A percentile compares a stretch with the other conserved stretches of the same genome.
phyloP scores from a whole-genome alignment of 495 filamentous ascomycete genomes.

The Penicillium bovifimosum region DNA sequence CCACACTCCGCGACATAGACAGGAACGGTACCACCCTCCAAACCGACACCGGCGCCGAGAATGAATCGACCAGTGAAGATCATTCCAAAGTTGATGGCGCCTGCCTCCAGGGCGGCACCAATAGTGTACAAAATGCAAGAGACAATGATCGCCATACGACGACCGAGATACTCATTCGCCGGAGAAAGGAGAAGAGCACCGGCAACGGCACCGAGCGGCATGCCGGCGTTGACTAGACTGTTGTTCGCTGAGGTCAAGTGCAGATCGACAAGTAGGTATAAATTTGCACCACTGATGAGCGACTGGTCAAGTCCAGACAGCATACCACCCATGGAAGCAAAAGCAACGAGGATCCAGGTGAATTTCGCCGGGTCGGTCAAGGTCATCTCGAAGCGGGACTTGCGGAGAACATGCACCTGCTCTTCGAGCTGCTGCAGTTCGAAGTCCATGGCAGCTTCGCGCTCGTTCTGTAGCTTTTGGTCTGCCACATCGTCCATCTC shows the following conservation, averaged over 20 bases:
- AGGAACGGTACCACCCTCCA: conserved; percentile 57
- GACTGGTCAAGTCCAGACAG: conserved; percentile 59
- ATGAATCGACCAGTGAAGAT: conserved; percentile 56
- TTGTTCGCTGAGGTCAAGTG: conserved; percentile 38
- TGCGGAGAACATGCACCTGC: conserved; percentile 23
- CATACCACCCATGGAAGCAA: conserved; percentile 58
- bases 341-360: conserved; percentile 56
- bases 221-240: conserved; percentile 53
- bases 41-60: conserved; percentile 53
- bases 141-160: conserved; percentile 54
- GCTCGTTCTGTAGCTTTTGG: conserved; percentile 19
- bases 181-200: conserved; percentile 55
- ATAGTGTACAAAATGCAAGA: conserved; percentile 54
- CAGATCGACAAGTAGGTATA: conserved; percentile 48
- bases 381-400: conserved; percentile 26
- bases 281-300: conserved; percentile 55
- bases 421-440: conserved; percentile 33
- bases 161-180: conserved; percentile 51
- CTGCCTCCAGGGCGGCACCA: conserved; percentile 54
- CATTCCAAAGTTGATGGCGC: conserved; percentile 55
- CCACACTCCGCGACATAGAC: conserved; percentile 49
- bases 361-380: conserved; percentile 41
- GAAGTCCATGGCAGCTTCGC: conserved; percentile 35
- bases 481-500: conserved; percentile 29
- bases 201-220: conserved; percentile 56